Evolutionary conservation across 2,329 filamentous ascomycete species (phyloP), one percentile per base, ranked within the genome.

Genomic region (Calonectria honghensis): DNA sequence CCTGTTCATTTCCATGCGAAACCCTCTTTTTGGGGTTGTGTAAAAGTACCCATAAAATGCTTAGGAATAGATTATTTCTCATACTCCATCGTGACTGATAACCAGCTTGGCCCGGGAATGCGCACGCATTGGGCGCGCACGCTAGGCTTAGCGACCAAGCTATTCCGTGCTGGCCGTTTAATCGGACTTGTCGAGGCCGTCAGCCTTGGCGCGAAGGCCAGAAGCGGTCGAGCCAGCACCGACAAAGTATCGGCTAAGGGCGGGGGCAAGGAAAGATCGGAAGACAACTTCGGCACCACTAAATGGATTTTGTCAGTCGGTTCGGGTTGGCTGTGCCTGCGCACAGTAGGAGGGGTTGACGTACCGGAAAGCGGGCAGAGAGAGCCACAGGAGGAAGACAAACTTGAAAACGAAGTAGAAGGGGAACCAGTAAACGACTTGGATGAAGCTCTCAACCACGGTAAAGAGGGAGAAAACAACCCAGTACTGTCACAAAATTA

Each of bases 371-470:
- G 95, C 91, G 86, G 97, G 97, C 83, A 99, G 95, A 81, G 96
- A 93, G 89, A 99, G 96, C 97, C 97, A 99, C 86, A 99, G 93
- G 82, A 98, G 91, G 86, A 98, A 94, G 84, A 97, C 90, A 85
- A 99, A 98, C 92, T 99, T 99, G 94, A 99, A 98, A 85, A 96
- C 96, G 89, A 95, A 99, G 94, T 99, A 99, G 90, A 99, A 99
- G 84, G 97, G 94, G 90, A 97, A 95, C 95, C 95, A 97, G 91
- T 97, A 97, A 77, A 96, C 94, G 77, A 95, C 94, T 87, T 91
- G 96, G 83, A 97, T 88, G 76, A 94, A 90, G 86, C 94, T 96
- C 91, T 97, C 95, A 81, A 95, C 84, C 65, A 97, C 94, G 76
- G 94, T 96, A 87, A 97, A 92, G 87, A 95, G 93, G 70, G 94